Conservation (phyloP, 2,329 filamentous ascomycete genomes). For the Trichoderma sp. region DNA sequence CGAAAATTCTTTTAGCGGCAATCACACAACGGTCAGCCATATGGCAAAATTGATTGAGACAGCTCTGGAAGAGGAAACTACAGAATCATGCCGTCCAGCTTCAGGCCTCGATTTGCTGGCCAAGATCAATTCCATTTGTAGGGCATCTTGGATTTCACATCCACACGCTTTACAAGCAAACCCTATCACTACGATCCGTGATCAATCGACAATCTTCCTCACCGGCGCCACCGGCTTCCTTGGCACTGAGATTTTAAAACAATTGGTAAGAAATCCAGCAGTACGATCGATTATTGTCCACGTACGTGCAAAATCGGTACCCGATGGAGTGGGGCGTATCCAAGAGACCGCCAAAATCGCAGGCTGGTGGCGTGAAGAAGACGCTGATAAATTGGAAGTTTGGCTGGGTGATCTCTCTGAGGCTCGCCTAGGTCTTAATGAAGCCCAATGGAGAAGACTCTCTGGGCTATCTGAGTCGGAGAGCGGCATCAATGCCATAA, state of each 20-base stretch:
- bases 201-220: slow-evolving; percentile 23
- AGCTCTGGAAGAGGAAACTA: not conserved
- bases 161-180: slow-evolving; percentile 3
- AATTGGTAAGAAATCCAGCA: not conserved
- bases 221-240: slow-evolving; percentile 26
- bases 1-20: slow-evolving; percentile 31
- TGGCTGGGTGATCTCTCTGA: slow-evolving; percentile 20
- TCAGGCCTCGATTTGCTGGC: slow-evolving; percentile 2
- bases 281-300: slow-evolving; percentile 5
- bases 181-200: slow-evolving; percentile 3
- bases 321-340: slow-evolving; percentile 17
- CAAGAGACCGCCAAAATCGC: slow-evolving; percentile 17
- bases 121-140: slow-evolving; percentile 18
- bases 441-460: slow-evolving; percentile 6
- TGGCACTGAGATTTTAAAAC: slow-evolving; percentile 25
- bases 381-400: slow-evolving; percentile 9
- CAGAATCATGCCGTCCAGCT: not conserved
- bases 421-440: slow-evolving; percentile 3
- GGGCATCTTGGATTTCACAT: not conserved
- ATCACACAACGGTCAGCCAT: slow-evolving; percentile 29
- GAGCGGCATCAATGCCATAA: slow-evolving; percentile 58
- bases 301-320: slow-evolving; percentile 16
- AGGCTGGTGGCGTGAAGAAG: slow-evolving; percentile 20
- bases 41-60: slow-evolving; percentile 30
- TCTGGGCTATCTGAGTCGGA: not conserved